phyloP scores from a whole-genome alignment of 768 basidiomycete species.

The Suillus cothurnatus region DNA sequence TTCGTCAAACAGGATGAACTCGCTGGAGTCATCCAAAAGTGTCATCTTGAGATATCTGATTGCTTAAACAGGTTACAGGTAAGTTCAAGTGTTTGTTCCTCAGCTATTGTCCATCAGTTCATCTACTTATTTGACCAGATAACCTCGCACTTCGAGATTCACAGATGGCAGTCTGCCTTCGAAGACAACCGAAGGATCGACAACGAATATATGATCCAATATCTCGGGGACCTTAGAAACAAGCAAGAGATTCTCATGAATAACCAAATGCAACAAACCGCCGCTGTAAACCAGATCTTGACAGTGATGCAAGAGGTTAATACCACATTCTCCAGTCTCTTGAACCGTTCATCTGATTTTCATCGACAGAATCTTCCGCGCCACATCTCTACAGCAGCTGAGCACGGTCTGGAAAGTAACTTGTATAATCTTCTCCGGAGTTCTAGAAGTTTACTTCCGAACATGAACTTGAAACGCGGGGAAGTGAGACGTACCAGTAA shows the following conservation, averaged over 20 bases:
- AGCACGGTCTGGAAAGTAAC: constrained; percentile 48
- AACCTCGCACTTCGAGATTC: constrained; percentile 46
- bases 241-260: constrained; percentile 38
- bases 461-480: constrained; percentile 51
- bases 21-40: constrained; percentile 45
- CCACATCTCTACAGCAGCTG: constrained; percentile 20
- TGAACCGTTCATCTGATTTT: background rate
- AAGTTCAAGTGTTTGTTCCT: background rate
- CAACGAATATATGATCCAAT: constrained; percentile 43
- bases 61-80: constrained; percentile 54
- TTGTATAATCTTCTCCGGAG: constrained; percentile 50
- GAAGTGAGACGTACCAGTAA: constrained; percentile 56
- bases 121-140: constrained; percentile 36
- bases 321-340: background rate
- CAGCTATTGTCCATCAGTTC: background rate
- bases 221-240: constrained; percentile 47
- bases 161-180: constrained; percentile 51
- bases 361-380: constrained; percentile 28
- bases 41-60: constrained; percentile 47
- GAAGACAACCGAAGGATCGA: constrained; percentile 41
- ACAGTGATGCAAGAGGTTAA: constrained; percentile 50
- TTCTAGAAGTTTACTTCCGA: constrained; percentile 50
- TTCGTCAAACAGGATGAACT: constrained; percentile 50
- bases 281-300: constrained; percentile 47
- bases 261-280: constrained; percentile 33